Evolutionary conservation across 805 yeast genomes (phyloP), one percentile per base, ranked within the genome.

Genomic region (Kodamaea restingae): DNA sequence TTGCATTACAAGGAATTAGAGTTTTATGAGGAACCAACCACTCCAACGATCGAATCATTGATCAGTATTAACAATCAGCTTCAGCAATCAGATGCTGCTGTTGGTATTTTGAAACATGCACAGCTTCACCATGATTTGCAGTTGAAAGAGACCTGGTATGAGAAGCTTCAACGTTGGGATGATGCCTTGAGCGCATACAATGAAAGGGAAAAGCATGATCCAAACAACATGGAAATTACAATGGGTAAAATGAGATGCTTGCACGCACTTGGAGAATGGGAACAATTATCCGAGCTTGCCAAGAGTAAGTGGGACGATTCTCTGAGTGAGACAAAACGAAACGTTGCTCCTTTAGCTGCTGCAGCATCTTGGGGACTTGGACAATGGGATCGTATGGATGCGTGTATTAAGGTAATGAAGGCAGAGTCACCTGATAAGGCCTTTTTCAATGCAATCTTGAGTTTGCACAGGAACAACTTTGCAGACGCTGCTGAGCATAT

Each of bases 191-290:
- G 78, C 35, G 96, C 97, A 0, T 93, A 93, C 57, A 81, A 82
- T 48, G 86, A 81, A 51, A 74, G 97, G 54, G 91, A 80, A 49
- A 67, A 66, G 43, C 55, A 55, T 21, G 81, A 76, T 33, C 80
- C 80, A 3, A 83, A 81, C 41, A 80, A 88, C 20, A 78, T 84
- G 67, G 98, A 91, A 47, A 82, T 88, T 1, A 84, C 91, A 4
- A 81, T 91, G 90, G 99, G 99, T 66, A 90, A 91, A 55, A 88
- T 93, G 97, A 76, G 98, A 61, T 90, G 98, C 61, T 68, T 91
- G 45, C 97, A 93, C 64, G 99, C 99, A 0, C 68, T 93, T n/a
- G 98, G 98, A 35, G 97, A 93, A 61, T 95, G 98, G 98, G 98
- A 91, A 46, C 84, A 83, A 49, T 68, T 95, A 17, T 81, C 95